These are phyloP conservation scores for Leucosporidium yakuticum DNA, from an alignment of 768 basidiomycete species.

Conservation along the genomic window DNA sequence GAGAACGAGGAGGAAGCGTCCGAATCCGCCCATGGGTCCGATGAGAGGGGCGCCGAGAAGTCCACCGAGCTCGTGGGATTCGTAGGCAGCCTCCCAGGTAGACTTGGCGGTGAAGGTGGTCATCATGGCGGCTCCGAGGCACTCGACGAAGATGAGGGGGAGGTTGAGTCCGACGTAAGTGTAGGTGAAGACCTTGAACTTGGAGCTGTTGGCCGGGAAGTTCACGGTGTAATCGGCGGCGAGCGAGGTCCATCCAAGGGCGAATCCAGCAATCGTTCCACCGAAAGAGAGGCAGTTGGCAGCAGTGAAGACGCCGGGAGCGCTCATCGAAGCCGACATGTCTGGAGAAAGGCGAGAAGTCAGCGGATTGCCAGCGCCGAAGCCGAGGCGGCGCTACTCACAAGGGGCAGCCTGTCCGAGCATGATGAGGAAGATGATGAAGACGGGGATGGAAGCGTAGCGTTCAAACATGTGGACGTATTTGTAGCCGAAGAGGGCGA, in stretches of 20 bases:
- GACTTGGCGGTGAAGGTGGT: conserved; percentile 43
- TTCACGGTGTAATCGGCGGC: conserved; percentile 50
- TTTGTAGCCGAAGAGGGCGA: conserved; percentile 46
- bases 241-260: conserved; percentile 47
- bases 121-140: conserved; percentile 51
- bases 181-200: conserved; percentile 46
- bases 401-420: conserved; percentile 17
- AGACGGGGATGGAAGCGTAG: conserved; percentile 48
- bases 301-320: conserved; percentile 43
- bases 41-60: conserved; percentile 48
- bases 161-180: conserved; percentile 42
- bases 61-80: conserved; percentile 47
- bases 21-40: conserved; percentile 46
- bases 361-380: background rate
- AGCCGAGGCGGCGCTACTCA: background rate
- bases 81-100: conserved; percentile 46
- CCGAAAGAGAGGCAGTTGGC: conserved; percentile 47
- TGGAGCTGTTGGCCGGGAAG: conserved; percentile 45
- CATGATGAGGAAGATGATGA: conserved; percentile 46
- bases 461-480: conserved; percentile 48
- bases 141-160: conserved; percentile 46
- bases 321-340: conserved; percentile 11
- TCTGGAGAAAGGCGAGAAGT: conserved; percentile 8
- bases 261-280: conserved; percentile 44
- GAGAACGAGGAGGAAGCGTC: conserved; percentile 51